Base-by-base conservation (phyloP, 2,329 filamentous ascomycete species). In the Aphanocladium album region DNA sequence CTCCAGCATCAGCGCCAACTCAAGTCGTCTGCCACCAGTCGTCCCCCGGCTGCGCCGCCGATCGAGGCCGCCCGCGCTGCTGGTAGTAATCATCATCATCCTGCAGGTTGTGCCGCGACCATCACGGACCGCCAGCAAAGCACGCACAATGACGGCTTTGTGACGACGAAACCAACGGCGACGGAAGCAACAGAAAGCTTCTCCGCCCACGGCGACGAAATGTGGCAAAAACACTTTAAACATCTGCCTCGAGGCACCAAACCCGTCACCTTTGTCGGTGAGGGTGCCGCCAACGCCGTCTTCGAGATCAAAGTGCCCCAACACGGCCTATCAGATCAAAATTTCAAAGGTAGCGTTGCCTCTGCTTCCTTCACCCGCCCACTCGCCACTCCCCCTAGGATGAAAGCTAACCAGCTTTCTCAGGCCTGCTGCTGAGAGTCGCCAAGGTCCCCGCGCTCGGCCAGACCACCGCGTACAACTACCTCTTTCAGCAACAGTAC, bases 241-340 rank as follows among this genome's bases (percentile, higher is more conserved):
- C 67, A 67, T 21, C 70, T 76, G 6, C 73, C 74, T 27, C 64
- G 62, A 49, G 73, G 72, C 33, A 70, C 72, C 43, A 71, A 67
- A 27, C 72, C 73, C 16, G 64, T 74, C 55, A 70, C 72, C 57
- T 76, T 84, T 61, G 73, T 85, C 23, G 82, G 80, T 27, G 90
- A 95, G 72, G 90, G 90, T 25, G 87, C 89, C 25, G 89, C 90
- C 57, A 93, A 95, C 71, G 82, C 88, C 56, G 87, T 93, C 64
- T 92, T 90, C 68, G 81, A 81, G 65, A 79, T 89, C 60, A 75
- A 77, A 50, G 62, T 79, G 21, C 73, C 76, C 5, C 67, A 73
- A 61, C 67, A 67, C 60, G 65, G 71, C 57, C 63, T 70, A 41
- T 64, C 71, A 46, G 66, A 67, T 47, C 64, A 67, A 6, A 66